Evolutionary conservation across 306 rosid species (phyloP).

Genomic region (Geum urbanum): DNA sequence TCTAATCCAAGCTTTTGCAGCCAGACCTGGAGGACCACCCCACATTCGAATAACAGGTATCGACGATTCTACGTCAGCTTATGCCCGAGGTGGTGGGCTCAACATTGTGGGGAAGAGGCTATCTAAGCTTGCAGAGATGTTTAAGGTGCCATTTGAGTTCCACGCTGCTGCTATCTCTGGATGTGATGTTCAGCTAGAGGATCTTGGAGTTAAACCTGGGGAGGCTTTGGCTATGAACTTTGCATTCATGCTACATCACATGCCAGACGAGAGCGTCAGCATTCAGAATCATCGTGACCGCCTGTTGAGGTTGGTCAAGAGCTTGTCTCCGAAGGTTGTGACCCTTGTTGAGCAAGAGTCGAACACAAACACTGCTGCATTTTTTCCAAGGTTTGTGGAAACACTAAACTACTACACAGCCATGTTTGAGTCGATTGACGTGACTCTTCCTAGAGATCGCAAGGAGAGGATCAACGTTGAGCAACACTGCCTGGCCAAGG

Average conservation of each 20-base stretch:
- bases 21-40: conserved; percentile 98
- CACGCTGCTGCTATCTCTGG: conserved; percentile 72
- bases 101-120: conserved; percentile 70
- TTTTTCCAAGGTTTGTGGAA: conserved; percentile 73
- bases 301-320: conserved; percentile 70
- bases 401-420: conserved; percentile 73
- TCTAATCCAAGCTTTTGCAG: conserved; percentile 91
- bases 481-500: conserved; percentile 95
- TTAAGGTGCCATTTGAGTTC: conserved; percentile 84
- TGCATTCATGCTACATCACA: conserved; percentile 88
- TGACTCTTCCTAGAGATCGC: conserved; percentile 63
- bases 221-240: conserved; percentile 90
- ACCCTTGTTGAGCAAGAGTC: conserved; percentile 98
- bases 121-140: conserved; percentile 59
- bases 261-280: conserved; percentile 96
- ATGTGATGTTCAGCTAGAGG: conserved; percentile 52
- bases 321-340: conserved; percentile 87
- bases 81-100: conserved; percentile 90
- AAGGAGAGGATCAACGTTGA: conserved; percentile 85
- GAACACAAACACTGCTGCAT: conserved; percentile 80
- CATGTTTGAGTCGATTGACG: conserved; percentile 92
- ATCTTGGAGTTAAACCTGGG: conserved; percentile 55
- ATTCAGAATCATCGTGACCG: conserved; percentile 77
- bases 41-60: conserved; percentile 91
- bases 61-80: conserved; percentile 74